phyloP scores from a whole-genome alignment of 768 basidiomycete species.

The Mycena rebaudengoi region DNA sequence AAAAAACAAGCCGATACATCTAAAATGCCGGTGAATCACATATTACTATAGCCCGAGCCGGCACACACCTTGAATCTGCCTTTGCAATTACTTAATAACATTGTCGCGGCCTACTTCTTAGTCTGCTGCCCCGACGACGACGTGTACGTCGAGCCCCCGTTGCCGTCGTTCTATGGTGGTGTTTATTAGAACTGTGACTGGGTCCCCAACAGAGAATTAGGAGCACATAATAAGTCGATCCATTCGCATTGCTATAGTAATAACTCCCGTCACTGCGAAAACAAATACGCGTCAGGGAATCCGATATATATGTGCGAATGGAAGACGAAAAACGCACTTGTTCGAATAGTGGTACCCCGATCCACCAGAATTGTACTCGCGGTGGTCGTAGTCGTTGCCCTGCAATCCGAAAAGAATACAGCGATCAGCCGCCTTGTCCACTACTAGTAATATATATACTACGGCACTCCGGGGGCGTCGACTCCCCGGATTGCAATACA shows the following conservation, averaged over 20 bases:
- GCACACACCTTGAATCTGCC: too few species aligned
- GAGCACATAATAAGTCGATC: slow-evolving; percentile 72
- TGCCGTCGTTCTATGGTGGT: slow-evolving; percentile 57
- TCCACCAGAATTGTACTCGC: slow-evolving; percentile 52
- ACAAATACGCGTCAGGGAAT: neutral
- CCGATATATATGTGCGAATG: neutral
- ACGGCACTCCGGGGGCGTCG: too few species aligned
- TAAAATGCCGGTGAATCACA: too few species aligned
- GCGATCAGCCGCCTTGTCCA: too few species aligned
- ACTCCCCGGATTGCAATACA: neutral
- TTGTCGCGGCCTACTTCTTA: slow-evolving; percentile 25
- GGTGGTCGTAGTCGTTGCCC: slow-evolving; percentile 72
- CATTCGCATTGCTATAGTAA: slow-evolving; percentile 69
- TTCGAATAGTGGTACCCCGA: slow-evolving; percentile 72
- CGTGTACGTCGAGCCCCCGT: slow-evolving; percentile 60
- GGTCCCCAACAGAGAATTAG: too few species aligned
- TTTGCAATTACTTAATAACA: too few species aligned
- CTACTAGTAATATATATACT: too few species aligned
- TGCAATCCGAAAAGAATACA: slow-evolving; percentile 27
- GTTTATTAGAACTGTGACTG: too few species aligned
- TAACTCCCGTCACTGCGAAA: slow-evolving; percentile 60
- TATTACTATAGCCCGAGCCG: too few species aligned
- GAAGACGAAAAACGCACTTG: slow-evolving; percentile 42
- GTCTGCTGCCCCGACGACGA: slow-evolving; percentile 45
- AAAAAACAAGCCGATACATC: too few species aligned